phyloP scores from a whole-genome alignment of 2,329 filamentous ascomycete species.

The Aspergillus piperis region DNA sequence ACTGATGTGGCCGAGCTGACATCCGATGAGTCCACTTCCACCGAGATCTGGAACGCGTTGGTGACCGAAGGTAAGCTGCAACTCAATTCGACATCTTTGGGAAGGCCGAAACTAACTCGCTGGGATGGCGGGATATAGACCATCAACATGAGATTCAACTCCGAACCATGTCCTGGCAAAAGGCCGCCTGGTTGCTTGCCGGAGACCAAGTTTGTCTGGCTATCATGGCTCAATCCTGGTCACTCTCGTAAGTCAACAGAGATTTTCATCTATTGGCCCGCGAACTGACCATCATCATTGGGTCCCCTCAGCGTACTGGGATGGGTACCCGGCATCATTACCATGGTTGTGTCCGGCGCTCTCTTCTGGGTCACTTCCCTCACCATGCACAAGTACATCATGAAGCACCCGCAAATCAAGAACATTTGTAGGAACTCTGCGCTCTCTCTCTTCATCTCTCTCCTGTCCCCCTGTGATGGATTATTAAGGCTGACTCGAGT shows the following conservation, averaged over 20 bases:
- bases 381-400: constrained; percentile 56
- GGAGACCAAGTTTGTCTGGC: constrained; percentile 55
- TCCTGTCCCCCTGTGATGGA: too few species aligned
- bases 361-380: constrained; percentile 55
- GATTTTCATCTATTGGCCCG: too few species aligned
- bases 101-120: not conserved
- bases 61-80: not conserved
- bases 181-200: constrained; percentile 51
- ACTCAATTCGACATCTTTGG: not conserved
- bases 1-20: not conserved
- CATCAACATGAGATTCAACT: constrained; percentile 49
- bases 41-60: constrained; percentile 3
- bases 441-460: not conserved
- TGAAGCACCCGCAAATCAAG: constrained; percentile 53
- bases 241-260: constrained; percentile 42
- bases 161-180: constrained; percentile 57
- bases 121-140: not conserved
- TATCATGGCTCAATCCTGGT: constrained; percentile 56
- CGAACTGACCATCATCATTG: not conserved
- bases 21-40: not conserved
- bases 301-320: not conserved
- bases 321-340: constrained; percentile 10
- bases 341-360: constrained; percentile 45
- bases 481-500: not conserved
- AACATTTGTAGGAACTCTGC: constrained; percentile 45